Conservation (phyloP, 108 stramenopile species). For the Cyclostephanos tholiformis region DNA sequence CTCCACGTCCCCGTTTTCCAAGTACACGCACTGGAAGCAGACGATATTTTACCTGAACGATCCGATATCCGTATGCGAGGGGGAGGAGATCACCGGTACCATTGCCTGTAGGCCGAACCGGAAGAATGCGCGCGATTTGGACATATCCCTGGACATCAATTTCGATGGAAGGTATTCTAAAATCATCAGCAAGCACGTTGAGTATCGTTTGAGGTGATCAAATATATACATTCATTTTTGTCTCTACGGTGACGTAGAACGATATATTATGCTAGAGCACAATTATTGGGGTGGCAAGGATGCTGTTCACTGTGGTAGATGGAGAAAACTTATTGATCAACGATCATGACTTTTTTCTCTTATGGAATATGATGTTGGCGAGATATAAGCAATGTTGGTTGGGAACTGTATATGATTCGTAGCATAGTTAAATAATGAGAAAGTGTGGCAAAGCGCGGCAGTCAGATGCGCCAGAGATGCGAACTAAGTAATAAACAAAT, state of each 20-base stretch:
- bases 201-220: slow-evolving; percentile 70
- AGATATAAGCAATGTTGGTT: too few relatives aligned
- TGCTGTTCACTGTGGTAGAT: too few relatives aligned
- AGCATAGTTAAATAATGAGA: too few relatives aligned
- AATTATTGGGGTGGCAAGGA: neutral
- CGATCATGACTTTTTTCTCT: too few relatives aligned
- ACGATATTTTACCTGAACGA: slow-evolving; percentile 82
- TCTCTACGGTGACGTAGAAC: neutral
- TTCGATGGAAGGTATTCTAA: slow-evolving; percentile 66
- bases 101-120: slow-evolving; percentile 71
- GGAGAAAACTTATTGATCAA: too few relatives aligned
- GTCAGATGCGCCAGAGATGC: too few relatives aligned
- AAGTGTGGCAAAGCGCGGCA: too few relatives aligned
- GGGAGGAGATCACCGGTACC: slow-evolving; percentile 64
- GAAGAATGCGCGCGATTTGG: slow-evolving; percentile 76
- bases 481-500: too few relatives aligned
- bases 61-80: slow-evolving; percentile 61
- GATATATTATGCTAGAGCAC: neutral
- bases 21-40: slow-evolving; percentile 99
- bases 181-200: slow-evolving; percentile 40
- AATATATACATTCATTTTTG: too few relatives aligned
- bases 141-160: slow-evolving; percentile 61
- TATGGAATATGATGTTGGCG: too few relatives aligned
- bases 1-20: slow-evolving; percentile 90
- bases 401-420: too few relatives aligned